phyloP scores from a whole-genome alignment of 352 stramenopile species.

The Halophytophthora batemanensis region DNA sequence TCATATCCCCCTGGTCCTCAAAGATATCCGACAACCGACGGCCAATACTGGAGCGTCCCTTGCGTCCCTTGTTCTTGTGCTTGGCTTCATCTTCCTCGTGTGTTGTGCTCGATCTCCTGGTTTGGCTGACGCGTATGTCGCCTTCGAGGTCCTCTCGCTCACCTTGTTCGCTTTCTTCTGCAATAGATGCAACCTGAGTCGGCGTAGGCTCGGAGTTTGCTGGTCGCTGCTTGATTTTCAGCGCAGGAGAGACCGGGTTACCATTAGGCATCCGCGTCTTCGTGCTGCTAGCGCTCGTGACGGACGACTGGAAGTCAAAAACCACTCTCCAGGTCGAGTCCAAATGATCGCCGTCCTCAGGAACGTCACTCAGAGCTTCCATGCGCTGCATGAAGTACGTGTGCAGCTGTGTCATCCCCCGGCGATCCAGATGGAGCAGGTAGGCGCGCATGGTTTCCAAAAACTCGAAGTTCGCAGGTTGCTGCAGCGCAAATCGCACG shows the following conservation, averaged over 20 bases:
- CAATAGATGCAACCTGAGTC: conserved; percentile 32
- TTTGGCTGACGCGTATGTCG: not conserved
- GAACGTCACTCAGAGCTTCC: conserved; percentile 38
- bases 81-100: conserved; percentile 11
- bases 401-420: conserved; percentile 58
- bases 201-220: conserved; percentile 33
- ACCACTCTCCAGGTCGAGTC: conserved; percentile 49
- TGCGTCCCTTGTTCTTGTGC: not conserved
- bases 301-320: conserved; percentile 63
- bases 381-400: conserved; percentile 70
- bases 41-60: not conserved
- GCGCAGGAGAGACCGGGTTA: conserved; percentile 19
- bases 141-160: conserved; percentile 2
- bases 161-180: conserved; percentile 27
- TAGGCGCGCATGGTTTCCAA: conserved; percentile 68
- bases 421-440: conserved; percentile 64
- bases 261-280: conserved; percentile 12
- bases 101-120: conserved; percentile 2
- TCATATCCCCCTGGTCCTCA: no score
- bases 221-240: conserved; percentile 32
- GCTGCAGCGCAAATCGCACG: conserved; percentile 66
- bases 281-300: conserved; percentile 16
- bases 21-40: no score
- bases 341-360: conserved; percentile 37
- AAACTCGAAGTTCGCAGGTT: conserved; percentile 59